Percentiles rank a stretch among this genome's conserved stretches.
Evolutionary conservation across 1,139 yeast genomes (phyloP).

Genomic region (Hyphopichia burtonii): DNA sequence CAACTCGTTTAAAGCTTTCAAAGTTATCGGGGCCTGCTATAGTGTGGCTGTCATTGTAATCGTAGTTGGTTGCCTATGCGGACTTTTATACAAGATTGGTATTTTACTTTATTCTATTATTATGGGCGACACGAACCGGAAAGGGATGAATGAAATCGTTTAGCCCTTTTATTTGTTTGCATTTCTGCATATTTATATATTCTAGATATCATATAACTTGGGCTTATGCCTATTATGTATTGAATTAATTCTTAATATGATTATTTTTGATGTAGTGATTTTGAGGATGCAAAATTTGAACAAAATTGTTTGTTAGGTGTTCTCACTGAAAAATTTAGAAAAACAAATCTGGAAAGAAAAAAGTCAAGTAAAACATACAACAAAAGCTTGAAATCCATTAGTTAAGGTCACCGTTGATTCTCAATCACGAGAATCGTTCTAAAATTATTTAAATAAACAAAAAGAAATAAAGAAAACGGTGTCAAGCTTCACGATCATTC

Average conservation of each 20-base stretch:
- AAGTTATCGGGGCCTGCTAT: constrained; percentile 61
- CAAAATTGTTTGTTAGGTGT: background rate
- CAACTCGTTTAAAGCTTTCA: constrained; percentile 51
- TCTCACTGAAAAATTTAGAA: background rate
- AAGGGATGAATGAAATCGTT: background rate
- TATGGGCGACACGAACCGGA: too few species aligned
- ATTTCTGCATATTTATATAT: too few species aligned
- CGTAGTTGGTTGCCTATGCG: constrained; percentile 30
- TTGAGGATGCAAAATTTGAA: too few species aligned
- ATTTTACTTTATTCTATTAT: too few species aligned
- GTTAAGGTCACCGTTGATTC: too few species aligned
- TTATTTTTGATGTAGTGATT: too few species aligned
- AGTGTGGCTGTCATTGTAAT: constrained; percentile 36
- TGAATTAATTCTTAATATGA: too few species aligned
- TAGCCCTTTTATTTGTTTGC: background rate
- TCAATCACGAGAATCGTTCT: too few species aligned
- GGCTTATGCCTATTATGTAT: too few species aligned
- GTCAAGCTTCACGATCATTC: background rate
- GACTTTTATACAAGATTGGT: constrained; percentile 17
- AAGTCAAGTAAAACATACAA: background rate
- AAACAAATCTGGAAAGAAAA: background rate
- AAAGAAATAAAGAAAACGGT: background rate
- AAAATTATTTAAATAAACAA: too few species aligned
- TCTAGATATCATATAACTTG: too few species aligned
- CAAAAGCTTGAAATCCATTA: background rate